Conservation (phyloP, 2,329 filamentous ascomycete species). For the Claviceps purpurea region DNA sequence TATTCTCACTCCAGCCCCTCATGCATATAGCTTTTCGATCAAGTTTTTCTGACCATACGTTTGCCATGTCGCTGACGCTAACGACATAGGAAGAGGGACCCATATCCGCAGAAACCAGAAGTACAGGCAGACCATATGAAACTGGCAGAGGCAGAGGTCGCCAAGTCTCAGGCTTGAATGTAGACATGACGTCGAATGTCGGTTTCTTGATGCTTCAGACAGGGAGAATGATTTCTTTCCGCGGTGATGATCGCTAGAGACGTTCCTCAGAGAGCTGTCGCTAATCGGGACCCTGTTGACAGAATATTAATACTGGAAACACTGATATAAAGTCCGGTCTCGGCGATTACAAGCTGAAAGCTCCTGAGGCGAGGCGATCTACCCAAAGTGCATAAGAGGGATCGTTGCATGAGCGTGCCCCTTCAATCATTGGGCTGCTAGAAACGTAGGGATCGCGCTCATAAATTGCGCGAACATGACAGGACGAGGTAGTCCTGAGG, state of each 20-base stretch:
- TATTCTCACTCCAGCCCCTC: conserved; percentile 48
- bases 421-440: background rate
- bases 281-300: background rate
- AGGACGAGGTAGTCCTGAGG: background rate
- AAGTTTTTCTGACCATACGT: conserved; percentile 58
- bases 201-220: background rate
- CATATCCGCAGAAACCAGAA: conserved; percentile 50
- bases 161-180: conserved; percentile 23
- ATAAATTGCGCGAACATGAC: background rate
- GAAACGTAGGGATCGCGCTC: background rate
- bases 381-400: conserved; percentile 1
- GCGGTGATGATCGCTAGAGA: background rate
- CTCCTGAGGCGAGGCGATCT: background rate
- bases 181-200: conserved; percentile 14
- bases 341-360: conserved; percentile 7
- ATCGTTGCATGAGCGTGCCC: conserved; percentile 3
- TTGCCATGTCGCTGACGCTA: conserved; percentile 56
- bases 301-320: background rate
- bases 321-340: conserved; percentile 6
- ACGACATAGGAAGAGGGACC: conserved; percentile 45
- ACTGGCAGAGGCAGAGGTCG: conserved; percentile 20
- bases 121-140: conserved; percentile 36
- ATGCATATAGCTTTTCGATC: conserved; percentile 47
- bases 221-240: background rate
- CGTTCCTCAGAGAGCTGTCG: background rate